Evolutionary conservation across 441 rosid genomes (phyloP).

Genomic region (Geranium incanum): DNA sequence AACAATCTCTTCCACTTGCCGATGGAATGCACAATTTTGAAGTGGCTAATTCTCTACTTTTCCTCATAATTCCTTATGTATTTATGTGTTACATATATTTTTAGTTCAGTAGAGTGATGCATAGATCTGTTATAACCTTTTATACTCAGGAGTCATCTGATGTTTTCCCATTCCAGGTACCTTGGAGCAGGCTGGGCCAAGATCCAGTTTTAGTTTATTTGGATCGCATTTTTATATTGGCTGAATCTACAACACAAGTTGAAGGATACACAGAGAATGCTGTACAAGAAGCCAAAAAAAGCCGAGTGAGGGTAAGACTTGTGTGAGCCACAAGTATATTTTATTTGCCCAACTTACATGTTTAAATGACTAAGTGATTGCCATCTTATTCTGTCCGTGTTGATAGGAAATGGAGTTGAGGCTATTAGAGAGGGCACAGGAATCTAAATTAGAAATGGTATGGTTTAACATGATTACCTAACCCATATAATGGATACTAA

Average conservation of each 20-base stretch:
- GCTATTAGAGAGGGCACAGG: slow-evolving; percentile 68
- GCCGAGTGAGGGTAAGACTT: slow-evolving; percentile 69
- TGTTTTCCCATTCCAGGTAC: slow-evolving; percentile 54
- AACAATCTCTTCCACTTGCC: not conserved
- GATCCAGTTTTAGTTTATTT: slow-evolving; percentile 87
- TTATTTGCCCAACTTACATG: slow-evolving; percentile 3
- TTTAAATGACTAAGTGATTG: slow-evolving; percentile 14
- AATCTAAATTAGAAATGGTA: slow-evolving; percentile 81
- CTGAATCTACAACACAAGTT: slow-evolving; percentile 82
- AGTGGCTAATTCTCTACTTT: not conserved
- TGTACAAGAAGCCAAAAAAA: slow-evolving; percentile 83
- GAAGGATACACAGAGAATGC: slow-evolving; percentile 83
- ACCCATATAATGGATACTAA: not conserved
- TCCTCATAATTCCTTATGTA: not conserved
- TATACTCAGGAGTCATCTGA: not conserved
- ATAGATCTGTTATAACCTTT: not conserved
- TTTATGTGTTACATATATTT: not conserved
- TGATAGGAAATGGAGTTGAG: slow-evolving; percentile 85
- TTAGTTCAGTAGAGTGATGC: not conserved
- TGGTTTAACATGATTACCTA: slow-evolving; percentile 17
- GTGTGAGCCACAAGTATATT: slow-evolving; percentile 21
- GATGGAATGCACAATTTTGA: not conserved
- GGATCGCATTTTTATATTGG: slow-evolving; percentile 83
- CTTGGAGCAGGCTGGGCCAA: slow-evolving; percentile 99
- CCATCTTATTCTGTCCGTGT: slow-evolving; percentile 17